phyloP scores from a whole-genome alignment of 257 asterid genomes.

The Craterostigma plantagineum region DNA sequence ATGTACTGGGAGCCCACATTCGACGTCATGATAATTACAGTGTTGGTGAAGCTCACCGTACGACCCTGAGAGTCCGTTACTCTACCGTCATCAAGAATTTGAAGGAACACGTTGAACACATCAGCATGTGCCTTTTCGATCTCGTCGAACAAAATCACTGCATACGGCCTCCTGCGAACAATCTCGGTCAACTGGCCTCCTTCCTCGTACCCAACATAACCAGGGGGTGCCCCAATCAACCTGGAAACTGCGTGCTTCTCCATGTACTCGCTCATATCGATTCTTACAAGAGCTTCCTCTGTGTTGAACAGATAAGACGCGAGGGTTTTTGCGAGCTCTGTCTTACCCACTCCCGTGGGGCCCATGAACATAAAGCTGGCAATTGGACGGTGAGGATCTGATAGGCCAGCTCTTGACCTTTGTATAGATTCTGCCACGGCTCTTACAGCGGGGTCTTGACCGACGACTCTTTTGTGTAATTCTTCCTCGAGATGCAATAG shows the following conservation, averaged over 20 bases:
- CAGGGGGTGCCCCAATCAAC: conserved; percentile 91
- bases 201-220: conserved; percentile 89
- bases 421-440: conserved; percentile 96
- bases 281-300: conserved; percentile 85
- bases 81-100: conserved; percentile 88
- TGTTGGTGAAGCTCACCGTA: conserved; percentile 77
- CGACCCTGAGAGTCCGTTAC: conserved; percentile 94
- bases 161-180: conserved; percentile 82
- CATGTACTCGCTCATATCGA: conserved; percentile 97
- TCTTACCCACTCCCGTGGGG: conserved; percentile 94
- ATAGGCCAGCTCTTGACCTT: conserved; percentile 88
- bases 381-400: conserved; percentile 92
- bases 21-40: conserved; percentile 85
- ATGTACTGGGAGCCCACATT: conserved; percentile 85
- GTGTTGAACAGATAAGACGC: conserved; percentile 84
- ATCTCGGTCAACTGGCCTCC: conserved; percentile 85
- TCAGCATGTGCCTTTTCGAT: conserved; percentile 88
- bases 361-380: conserved; percentile 99
- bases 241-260: conserved; percentile 94
- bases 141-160: conserved; percentile 80
- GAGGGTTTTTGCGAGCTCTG: conserved; percentile 88
- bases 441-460: conserved; percentile 83
- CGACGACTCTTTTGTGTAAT: conserved; percentile 66
- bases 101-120: conserved; percentile 84
- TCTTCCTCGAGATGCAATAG: conserved; percentile 67